Evolutionary conservation across 345 rosid genomes (phyloP).

Genomic region (Geranium brycei): DNA sequence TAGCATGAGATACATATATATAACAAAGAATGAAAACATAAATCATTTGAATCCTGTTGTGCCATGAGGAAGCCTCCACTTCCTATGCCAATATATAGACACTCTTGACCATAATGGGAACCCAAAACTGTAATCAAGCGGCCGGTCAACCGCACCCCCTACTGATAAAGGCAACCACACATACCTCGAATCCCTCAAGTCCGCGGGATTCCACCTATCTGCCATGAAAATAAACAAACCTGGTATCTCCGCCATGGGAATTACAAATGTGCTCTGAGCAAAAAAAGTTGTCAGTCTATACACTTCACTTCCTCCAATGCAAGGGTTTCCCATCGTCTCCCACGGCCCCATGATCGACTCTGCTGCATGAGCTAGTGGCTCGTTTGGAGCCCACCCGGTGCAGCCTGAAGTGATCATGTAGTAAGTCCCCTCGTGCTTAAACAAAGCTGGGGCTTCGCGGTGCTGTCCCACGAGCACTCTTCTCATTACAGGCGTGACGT

Average conservation of each 20-base stretch:
- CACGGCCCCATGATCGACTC: constrained; percentile 87
- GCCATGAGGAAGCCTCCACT: constrained; percentile 62
- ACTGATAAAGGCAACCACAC: constrained; percentile 78
- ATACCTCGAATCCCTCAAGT: constrained; percentile 74
- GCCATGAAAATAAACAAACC: constrained; percentile 77
- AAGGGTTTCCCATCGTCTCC: constrained; percentile 90
- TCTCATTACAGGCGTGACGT: constrained; percentile 39
- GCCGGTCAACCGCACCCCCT: constrained; percentile 67
- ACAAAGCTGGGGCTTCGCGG: constrained; percentile 86
- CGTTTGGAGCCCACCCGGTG: constrained; percentile 96
- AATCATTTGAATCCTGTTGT: constrained; percentile 19
- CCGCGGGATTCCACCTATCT: constrained; percentile 90
- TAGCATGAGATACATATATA: background rate
- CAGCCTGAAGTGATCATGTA: constrained; percentile 94
- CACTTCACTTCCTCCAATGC: constrained; percentile 71
- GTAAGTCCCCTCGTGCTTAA: constrained; percentile 61
- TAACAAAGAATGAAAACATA: background rate
- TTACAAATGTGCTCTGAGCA: constrained; percentile 70
- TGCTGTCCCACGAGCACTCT: constrained; percentile 56
- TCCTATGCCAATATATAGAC: constrained; percentile 84
- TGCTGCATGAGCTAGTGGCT: constrained; percentile 74
- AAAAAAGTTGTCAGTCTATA: constrained; percentile 61
- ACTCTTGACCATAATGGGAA: constrained; percentile 80
- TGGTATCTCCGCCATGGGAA: constrained; percentile 63
- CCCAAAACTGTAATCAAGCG: constrained; percentile 56